phyloP scores from a whole-genome alignment of 805 yeast genomes.

The Myxozyma neglecta region DNA sequence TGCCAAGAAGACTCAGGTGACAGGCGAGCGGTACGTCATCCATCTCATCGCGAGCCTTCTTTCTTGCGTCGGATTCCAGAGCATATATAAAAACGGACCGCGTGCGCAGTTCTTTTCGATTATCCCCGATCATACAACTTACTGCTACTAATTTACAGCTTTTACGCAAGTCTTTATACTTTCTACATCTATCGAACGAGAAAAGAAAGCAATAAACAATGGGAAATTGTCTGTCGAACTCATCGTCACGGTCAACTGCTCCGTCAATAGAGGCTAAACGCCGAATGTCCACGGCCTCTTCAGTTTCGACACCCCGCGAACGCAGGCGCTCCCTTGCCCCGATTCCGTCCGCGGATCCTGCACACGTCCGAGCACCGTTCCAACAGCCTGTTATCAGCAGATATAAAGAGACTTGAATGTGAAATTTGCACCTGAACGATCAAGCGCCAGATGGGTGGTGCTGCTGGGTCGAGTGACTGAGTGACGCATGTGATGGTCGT shows the following conservation, averaged over 20 bases:
- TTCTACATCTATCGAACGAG: too few relatives aligned
- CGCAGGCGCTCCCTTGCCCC: constrained; percentile 26
- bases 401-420: not conserved
- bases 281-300: constrained; percentile 7
- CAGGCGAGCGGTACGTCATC: not conserved
- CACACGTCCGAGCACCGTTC: constrained; percentile 8
- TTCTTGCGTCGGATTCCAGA: too few relatives aligned
- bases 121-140: not conserved
- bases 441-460: not conserved
- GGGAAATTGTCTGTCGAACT: constrained; percentile 22
- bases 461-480: too few relatives aligned
- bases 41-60: too few relatives aligned
- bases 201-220: not conserved
- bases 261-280: constrained; percentile 5
- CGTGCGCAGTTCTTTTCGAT: not conserved
- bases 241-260: not conserved
- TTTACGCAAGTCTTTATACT: not conserved
- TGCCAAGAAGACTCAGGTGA: not conserved
- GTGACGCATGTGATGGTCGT: too few relatives aligned
- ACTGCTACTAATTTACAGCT: not conserved
- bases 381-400: constrained; percentile 16
- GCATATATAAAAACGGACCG: too few relatives aligned
- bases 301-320: constrained; percentile 1
- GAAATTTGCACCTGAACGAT: not conserved
- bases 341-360: constrained; percentile 23